These are phyloP conservation scores for Dendrostoma leiphaemia DNA, from an alignment of 2,329 filamentous ascomycete species.

Conservation along the genomic window DNA sequence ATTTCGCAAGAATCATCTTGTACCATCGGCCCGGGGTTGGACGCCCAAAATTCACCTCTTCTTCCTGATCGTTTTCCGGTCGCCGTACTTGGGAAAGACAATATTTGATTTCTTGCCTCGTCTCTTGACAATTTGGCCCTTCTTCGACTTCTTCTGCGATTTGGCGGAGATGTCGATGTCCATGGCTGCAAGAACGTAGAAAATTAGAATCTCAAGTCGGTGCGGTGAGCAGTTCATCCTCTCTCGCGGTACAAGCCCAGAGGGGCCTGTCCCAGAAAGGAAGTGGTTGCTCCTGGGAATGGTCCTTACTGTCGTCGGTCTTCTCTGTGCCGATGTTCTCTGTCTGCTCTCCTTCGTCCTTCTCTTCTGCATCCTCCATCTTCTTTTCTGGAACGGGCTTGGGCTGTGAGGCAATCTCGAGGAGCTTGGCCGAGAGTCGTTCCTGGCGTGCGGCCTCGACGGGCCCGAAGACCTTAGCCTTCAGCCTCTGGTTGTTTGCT, in stretches of 20 bases:
- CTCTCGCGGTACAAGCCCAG: no score
- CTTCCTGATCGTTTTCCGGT: conserved; percentile 46
- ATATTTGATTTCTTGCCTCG: conserved; percentile 55
- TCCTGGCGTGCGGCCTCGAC: conserved; percentile 75
- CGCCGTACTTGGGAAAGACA: conserved; percentile 58
- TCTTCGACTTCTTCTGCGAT: conserved; percentile 36
- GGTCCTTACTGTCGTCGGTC: conserved; percentile 29
- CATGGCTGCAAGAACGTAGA: conserved; percentile 43
- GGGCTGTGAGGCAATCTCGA: conserved; percentile 75
- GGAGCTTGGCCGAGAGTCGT: conserved; percentile 80
- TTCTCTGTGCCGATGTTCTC: conserved; percentile 25
- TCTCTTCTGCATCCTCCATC: conserved; percentile 46
- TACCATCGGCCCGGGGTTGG: neutral
- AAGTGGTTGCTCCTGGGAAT: conserved; percentile 23
- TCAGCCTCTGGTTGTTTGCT: conserved; percentile 78
- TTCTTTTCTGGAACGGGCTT: conserved; percentile 54
- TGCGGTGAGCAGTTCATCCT: no score
- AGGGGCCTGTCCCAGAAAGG: neutral
- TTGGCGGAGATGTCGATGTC: conserved; percentile 50
- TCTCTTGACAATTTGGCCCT: conserved; percentile 57
- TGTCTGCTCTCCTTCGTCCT: conserved; percentile 30
- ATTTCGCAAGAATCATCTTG: neutral
- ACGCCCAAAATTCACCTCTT: conserved; percentile 24
- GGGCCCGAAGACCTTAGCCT: conserved; percentile 80
- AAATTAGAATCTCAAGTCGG: neutral